Evolutionary conservation across 2,329 filamentous ascomycete genomes (phyloP).

Genomic region (Emmonsia crescens): DNA sequence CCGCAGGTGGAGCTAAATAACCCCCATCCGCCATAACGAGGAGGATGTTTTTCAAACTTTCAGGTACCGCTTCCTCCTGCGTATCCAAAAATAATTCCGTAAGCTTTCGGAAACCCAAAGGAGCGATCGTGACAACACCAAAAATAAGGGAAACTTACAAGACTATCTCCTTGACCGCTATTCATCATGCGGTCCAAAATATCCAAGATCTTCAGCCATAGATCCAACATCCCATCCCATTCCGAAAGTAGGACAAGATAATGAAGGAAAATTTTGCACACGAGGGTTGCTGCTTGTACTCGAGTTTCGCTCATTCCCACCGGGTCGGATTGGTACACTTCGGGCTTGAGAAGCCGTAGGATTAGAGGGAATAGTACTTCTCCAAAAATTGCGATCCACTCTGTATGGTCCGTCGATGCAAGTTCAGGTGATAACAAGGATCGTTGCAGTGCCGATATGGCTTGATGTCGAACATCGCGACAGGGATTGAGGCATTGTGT

Average conservation of each 20-base stretch:
- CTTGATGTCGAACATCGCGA: conserved; percentile 80
- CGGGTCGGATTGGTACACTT: conserved; percentile 84
- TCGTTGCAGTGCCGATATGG: conserved; percentile 75
- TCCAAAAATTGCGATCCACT: conserved; percentile 91
- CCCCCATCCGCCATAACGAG: conserved; percentile 89
- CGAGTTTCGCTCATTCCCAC: conserved; percentile 92
- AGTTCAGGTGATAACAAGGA: conserved; percentile 76
- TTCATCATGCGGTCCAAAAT: conserved; percentile 96
- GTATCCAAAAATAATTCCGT: background rate
- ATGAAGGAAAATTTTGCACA: conserved; percentile 93
- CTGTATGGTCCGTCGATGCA: conserved; percentile 69
- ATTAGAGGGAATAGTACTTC: conserved; percentile 92
- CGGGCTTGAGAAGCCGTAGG: conserved; percentile 75
- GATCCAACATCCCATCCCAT: conserved; percentile 78
- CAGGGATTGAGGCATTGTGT: conserved; percentile 90
- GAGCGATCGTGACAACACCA: background rate
- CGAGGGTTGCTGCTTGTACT: conserved; percentile 77
- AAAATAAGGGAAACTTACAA: conserved; percentile 48
- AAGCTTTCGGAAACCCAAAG: conserved; percentile 1
- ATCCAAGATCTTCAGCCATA: conserved; percentile 86
- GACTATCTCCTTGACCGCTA: conserved; percentile 78
- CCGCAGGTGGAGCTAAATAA: conserved; percentile 60
- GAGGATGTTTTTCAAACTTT: conserved; percentile 91
- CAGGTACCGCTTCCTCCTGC: conserved; percentile 86
- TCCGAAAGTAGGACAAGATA: conserved; percentile 77